Percentiles rank a stretch among this genome's conserved stretches.
Conservation (phyloP, 495 filamentous ascomycete genomes). For the Podospora bellae-mahoneyi region DNA sequence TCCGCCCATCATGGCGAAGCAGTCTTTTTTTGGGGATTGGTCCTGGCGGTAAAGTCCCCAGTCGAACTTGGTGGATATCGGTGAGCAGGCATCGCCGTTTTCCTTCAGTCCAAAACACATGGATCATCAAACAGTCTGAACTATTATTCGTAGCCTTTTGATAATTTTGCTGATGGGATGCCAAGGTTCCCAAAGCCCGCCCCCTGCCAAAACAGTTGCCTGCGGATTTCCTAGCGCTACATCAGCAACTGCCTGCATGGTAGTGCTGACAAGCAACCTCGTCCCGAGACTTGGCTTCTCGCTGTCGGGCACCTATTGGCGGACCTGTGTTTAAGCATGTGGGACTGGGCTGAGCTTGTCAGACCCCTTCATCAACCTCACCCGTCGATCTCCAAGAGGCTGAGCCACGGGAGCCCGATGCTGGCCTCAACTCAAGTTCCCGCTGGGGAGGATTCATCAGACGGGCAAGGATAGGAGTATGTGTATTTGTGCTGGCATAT, state of each 20-base stretch:
- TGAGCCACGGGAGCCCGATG: constrained; percentile 5
- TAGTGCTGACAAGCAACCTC: not conserved
- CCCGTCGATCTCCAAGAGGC: constrained; percentile 1
- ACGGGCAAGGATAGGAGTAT: not conserved
- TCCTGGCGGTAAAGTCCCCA: not conserved
- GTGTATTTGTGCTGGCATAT: too few relatives aligned
- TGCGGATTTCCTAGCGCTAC: not conserved
- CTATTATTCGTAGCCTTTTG: not conserved
- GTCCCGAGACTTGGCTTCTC: not conserved
- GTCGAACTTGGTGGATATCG: too few relatives aligned
- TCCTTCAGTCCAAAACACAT: too few relatives aligned
- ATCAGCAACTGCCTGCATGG: not conserved
- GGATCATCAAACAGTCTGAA: not conserved
- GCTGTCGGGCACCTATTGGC: not conserved
- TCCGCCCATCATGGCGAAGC: not conserved
- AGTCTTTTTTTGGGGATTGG: not conserved
- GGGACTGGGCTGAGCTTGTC: not conserved
- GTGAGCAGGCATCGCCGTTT: not conserved
- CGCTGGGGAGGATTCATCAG: not conserved
- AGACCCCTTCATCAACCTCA: constrained; percentile 1
- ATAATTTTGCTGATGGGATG: not conserved
- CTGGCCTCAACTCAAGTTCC: not conserved
- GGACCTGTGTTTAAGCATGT: not conserved
- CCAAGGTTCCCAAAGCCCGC: not conserved
- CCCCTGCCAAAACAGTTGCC: constrained; percentile 3